Conservation (phyloP, 2,329 filamentous ascomycete species). For the Penicillium palitans region DNA sequence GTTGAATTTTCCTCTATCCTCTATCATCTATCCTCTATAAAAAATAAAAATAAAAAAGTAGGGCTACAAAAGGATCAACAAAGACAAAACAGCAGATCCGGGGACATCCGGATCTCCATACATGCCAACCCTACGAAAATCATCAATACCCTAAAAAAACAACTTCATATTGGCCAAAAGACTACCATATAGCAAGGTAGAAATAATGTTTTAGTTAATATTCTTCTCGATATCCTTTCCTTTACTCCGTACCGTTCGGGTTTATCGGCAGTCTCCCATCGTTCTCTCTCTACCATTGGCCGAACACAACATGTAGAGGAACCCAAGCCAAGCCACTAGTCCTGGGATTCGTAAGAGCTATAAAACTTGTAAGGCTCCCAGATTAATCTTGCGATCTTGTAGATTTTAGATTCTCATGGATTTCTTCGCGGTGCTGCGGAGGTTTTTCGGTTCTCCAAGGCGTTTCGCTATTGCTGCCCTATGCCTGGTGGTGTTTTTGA, state of each 20-base stretch:
- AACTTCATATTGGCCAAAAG: background rate
- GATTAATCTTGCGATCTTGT: background rate
- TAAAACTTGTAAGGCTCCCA: background rate
- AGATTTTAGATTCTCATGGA: background rate
- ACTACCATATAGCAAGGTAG: background rate
- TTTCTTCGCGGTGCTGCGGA: background rate
- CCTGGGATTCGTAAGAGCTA: background rate
- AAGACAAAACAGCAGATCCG: background rate
- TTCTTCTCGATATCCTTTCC: background rate
- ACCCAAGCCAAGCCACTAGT: constrained; percentile 8
- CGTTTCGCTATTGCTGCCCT: constrained; percentile 2
- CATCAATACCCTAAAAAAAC: too few relatives aligned
- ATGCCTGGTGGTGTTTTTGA: background rate
- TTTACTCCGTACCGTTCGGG: background rate
- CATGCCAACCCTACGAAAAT: background rate
- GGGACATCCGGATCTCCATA: background rate
- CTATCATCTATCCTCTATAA: too few relatives aligned
- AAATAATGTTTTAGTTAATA: background rate
- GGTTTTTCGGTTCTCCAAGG: background rate
- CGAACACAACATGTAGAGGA: background rate
- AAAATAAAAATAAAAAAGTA: background rate
- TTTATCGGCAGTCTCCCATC: background rate
- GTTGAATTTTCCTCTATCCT: too few relatives aligned
- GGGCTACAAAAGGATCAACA: background rate
- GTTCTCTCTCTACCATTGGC: background rate